phyloP scores from a whole-genome alignment of 2,329 filamentous ascomycete species.

The Teratosphaeria pseudoeucalypti region DNA sequence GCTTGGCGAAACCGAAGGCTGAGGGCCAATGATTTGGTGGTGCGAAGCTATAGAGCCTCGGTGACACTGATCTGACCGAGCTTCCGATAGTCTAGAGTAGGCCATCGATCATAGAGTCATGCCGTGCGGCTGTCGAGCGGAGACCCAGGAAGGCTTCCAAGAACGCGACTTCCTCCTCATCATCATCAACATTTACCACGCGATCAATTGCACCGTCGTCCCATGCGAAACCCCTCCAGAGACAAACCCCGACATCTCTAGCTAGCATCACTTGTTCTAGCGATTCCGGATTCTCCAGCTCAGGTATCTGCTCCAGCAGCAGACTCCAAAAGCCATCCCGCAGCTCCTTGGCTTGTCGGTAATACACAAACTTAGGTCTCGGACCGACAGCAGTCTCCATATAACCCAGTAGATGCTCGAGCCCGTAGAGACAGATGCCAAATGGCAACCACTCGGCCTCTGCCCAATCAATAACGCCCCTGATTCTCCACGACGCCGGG shows the following conservation, averaged over 20 bases:
- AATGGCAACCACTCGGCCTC: constrained; percentile 53
- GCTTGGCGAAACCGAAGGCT: constrained; percentile 42
- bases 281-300: constrained; percentile 22
- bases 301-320: constrained; percentile 27
- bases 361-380: constrained; percentile 30
- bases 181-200: constrained; percentile 42
- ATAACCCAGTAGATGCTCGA: constrained; percentile 49
- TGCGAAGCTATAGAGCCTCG: neutral
- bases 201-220: constrained; percentile 50
- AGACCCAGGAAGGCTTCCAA: constrained; percentile 33
- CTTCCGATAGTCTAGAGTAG: neutral
- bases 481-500: constrained; percentile 33
- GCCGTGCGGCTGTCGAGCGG: neutral
- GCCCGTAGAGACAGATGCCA: constrained; percentile 49
- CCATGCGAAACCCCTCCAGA: constrained; percentile 48
- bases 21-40: constrained; percentile 26
- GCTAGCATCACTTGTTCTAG: constrained; percentile 33
- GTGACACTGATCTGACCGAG: neutral
- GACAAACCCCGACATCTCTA: constrained; percentile 45
- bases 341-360: constrained; percentile 33
- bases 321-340: constrained; percentile 42
- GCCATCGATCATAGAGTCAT: neutral
- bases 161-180: constrained; percentile 44
- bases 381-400: constrained; percentile 10
- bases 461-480: constrained; percentile 53